Conservation (phyloP, 495 filamentous ascomycete species). For the Aspergillus avenaceus region DNA sequence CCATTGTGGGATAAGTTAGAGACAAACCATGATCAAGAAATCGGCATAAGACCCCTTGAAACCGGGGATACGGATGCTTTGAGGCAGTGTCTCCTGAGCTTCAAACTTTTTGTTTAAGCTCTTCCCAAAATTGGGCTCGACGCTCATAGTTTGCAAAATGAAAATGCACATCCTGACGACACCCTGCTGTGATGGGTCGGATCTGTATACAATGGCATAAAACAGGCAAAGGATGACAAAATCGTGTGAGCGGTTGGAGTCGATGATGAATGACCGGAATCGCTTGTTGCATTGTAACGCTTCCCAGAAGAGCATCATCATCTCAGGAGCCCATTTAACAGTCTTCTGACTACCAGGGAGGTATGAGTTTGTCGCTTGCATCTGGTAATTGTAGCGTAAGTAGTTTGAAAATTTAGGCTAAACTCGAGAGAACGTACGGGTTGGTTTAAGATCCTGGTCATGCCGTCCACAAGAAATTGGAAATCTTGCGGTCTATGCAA, state of each 20-base stretch:
- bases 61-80: slow-evolving; percentile 70
- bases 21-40: slow-evolving; percentile 74
- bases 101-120: slow-evolving; percentile 88
- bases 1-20: not conserved
- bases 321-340: slow-evolving; percentile 88
- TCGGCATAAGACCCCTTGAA: slow-evolving; percentile 94
- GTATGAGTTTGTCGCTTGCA: slow-evolving; percentile 83
- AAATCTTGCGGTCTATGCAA: slow-evolving; percentile 95
- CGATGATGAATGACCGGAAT: slow-evolving; percentile 94
- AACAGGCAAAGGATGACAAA: slow-evolving; percentile 88
- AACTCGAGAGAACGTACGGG: slow-evolving; percentile 46
- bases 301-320: slow-evolving; percentile 98
- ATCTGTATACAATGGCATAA: slow-evolving; percentile 84
- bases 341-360: slow-evolving; percentile 81
- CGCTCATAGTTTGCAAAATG: slow-evolving; percentile 90
- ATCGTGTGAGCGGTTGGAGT: slow-evolving; percentile 89
- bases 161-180: slow-evolving; percentile 96
- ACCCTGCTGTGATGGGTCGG: slow-evolving; percentile 83
- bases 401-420: not conserved
- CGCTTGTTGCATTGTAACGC: slow-evolving; percentile 95
- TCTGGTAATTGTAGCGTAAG: slow-evolving; percentile 32
- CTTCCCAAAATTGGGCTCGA: slow-evolving; percentile 85
- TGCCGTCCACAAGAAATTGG: slow-evolving; percentile 94
- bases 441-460: slow-evolving; percentile 90
- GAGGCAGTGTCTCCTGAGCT: slow-evolving; percentile 80